Conservation (phyloP, 2,329 filamentous ascomycete genomes). For the Colletotrichum spinosum region DNA sequence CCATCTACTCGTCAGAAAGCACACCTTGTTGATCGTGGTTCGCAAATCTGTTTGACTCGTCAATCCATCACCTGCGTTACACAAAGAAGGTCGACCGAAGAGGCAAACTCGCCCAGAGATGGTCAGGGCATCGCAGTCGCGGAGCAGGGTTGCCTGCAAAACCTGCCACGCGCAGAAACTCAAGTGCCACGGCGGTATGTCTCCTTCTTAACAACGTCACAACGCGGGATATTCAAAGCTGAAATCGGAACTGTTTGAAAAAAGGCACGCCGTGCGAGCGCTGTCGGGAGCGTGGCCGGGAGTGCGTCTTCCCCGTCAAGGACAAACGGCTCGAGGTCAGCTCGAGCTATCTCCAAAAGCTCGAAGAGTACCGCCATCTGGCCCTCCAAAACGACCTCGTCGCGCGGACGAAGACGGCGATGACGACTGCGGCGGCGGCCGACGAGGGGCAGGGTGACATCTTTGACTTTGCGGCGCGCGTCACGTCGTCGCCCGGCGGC, state of each 20-base stretch:
- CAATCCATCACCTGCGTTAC: no score
- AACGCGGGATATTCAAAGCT: background rate
- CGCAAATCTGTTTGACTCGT: no score
- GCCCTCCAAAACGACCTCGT: no score
- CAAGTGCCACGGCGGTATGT: slow-evolving; percentile 38
- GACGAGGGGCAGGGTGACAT: background rate
- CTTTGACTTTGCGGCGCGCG: background rate
- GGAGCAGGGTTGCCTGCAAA: slow-evolving; percentile 37
- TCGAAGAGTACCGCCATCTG: slow-evolving; percentile 20
- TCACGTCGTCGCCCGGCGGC: background rate
- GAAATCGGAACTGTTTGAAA: no score
- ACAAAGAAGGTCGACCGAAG: background rate
- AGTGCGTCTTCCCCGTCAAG: slow-evolving; percentile 36
- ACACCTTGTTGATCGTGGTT: no score
- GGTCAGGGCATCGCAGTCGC: slow-evolving; percentile 21
- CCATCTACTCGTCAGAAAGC: no score
- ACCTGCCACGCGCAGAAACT: slow-evolving; percentile 38
- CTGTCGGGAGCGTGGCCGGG: slow-evolving; percentile 3
- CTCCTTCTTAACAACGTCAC: background rate
- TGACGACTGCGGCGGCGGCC: background rate
- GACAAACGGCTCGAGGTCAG: slow-evolving; percentile 29
- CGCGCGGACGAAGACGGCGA: no score
- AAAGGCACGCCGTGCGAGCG: slow-evolving; percentile 24
- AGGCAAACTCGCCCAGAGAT: background rate
- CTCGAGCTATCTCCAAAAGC: slow-evolving; percentile 36